These are phyloP conservation scores for Pezicula carpinea DNA, from an alignment of 2,329 filamentous ascomycete species.

Conservation along the genomic window DNA sequence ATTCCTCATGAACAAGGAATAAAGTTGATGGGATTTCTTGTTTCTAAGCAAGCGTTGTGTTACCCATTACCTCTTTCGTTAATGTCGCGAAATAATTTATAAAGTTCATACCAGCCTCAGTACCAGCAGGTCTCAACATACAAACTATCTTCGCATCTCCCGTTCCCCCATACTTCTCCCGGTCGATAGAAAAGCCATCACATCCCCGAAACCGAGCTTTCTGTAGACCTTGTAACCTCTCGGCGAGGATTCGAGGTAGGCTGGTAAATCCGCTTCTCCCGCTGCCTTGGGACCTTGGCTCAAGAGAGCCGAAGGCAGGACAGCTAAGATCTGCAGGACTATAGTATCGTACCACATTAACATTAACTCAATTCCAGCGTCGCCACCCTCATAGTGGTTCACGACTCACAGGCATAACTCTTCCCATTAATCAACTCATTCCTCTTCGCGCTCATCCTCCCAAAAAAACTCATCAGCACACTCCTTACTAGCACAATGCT, in stretches of 20 bases:
- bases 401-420: too few relatives aligned
- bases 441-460: too few relatives aligned
- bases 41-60: not conserved
- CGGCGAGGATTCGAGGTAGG: not conserved
- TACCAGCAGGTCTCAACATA: not conserved
- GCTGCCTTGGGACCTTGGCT: not conserved
- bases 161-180: not conserved
- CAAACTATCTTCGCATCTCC: not conserved
- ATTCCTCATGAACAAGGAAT: slow-evolving; percentile 12
- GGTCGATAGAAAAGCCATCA: not conserved
- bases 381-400: too few relatives aligned
- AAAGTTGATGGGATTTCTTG: not conserved
- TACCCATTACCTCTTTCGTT: not conserved
- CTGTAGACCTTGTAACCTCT: not conserved
- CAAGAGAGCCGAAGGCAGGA: too few relatives aligned
- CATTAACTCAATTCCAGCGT: too few relatives aligned
- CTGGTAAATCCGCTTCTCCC: not conserved
- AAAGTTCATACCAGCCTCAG: not conserved
- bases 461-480: too few relatives aligned
- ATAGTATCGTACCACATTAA: too few relatives aligned
- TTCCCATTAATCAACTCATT: too few relatives aligned
- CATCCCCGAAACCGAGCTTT: not conserved
- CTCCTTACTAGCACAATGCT: too few relatives aligned
- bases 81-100: not conserved
- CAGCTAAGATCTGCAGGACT: too few relatives aligned